phyloP scores from a whole-genome alignment of 2,329 filamentous ascomycete genomes.

The Blastomyces percursus region DNA sequence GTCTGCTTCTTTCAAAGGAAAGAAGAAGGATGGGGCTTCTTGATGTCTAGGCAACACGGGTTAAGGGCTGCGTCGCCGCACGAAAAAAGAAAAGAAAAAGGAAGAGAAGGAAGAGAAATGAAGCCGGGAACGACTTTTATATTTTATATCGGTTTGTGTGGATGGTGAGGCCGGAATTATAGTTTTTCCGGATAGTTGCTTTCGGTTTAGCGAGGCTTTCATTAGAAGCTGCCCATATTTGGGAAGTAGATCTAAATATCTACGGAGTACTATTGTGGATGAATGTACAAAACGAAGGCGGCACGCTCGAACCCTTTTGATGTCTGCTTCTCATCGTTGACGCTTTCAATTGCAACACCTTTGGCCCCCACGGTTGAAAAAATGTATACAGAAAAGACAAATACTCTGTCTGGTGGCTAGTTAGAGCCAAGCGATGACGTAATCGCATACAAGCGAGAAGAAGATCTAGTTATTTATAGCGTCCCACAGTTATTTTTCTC shows the following conservation, averaged over 20 bases:
- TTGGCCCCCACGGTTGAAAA: neutral
- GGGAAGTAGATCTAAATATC: too few species aligned
- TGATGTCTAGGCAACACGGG: slow-evolving; percentile 68
- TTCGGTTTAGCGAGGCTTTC: slow-evolving; percentile 9
- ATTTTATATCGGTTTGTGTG: slow-evolving; percentile 2
- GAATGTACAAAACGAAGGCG: too few species aligned
- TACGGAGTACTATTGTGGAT: too few species aligned
- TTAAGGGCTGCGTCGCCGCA: slow-evolving; percentile 66
- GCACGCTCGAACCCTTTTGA: neutral
- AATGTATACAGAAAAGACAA: too few species aligned
- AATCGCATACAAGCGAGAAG: neutral
- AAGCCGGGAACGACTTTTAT: neutral
- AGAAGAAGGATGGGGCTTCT: neutral
- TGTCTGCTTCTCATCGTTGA: neutral
- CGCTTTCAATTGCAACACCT: neutral
- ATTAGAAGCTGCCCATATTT: too few species aligned
- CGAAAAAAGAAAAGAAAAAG: slow-evolving; percentile 53
- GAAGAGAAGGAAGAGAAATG: slow-evolving; percentile 17
- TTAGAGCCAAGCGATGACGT: neutral
- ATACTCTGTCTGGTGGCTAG: too few species aligned
- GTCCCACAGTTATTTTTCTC: slow-evolving; percentile 13
- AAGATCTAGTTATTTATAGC: neutral
- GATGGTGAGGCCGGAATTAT: neutral
- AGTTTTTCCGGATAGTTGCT: slow-evolving; percentile 4
- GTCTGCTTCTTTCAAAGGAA: neutral